A percentile compares a stretch with the other conserved stretches of the same genome.
Evolutionary conservation across 768 basidiomycete species (phyloP).

Genomic region (Boletus reticuloceps): DNA sequence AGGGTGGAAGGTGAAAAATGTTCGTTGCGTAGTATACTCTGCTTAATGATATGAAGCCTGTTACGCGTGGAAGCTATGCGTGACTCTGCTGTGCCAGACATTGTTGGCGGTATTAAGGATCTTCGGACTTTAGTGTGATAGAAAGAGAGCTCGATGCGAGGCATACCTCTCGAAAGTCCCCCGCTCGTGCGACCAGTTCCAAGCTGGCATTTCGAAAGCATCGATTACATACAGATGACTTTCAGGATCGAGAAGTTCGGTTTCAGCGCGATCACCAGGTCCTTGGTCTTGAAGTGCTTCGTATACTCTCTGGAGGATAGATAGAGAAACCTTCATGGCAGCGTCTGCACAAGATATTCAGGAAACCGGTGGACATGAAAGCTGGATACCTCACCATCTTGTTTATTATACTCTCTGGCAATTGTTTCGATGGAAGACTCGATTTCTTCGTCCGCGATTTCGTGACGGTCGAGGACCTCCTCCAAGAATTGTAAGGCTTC

Average conservation of each 20-base stretch:
- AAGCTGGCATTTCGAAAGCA: slow-evolving; percentile 94
- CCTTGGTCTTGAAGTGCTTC: slow-evolving; percentile 69
- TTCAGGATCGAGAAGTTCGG: slow-evolving; percentile 73
- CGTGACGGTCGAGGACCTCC: slow-evolving; percentile 65
- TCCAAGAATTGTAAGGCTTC: slow-evolving; percentile 73
- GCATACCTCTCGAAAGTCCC: slow-evolving; percentile 85
- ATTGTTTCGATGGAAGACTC: slow-evolving; percentile 77
- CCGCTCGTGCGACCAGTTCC: slow-evolving; percentile 85
- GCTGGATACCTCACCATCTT: slow-evolving; percentile 59
- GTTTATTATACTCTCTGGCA: slow-evolving; percentile 85
- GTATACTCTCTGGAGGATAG: slow-evolving; percentile 69
- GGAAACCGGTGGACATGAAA: neutral
- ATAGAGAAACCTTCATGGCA: slow-evolving; percentile 74
- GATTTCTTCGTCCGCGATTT: slow-evolving; percentile 65
- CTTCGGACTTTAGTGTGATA: slow-evolving; percentile 28
- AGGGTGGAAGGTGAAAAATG: slow-evolving; percentile 96
- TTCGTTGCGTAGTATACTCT: slow-evolving; percentile 91
- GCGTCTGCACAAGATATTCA: slow-evolving; percentile 51
- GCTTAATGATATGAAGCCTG: slow-evolving; percentile 85
- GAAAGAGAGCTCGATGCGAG: neutral
- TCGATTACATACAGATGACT: slow-evolving; percentile 81
- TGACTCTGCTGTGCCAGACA: slow-evolving; percentile 84
- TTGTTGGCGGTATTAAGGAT: slow-evolving; percentile 50
- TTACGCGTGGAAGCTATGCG: slow-evolving; percentile 79
- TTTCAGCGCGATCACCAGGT: slow-evolving; percentile 42